Evolutionary conservation across 495 filamentous ascomycete genomes (phyloP), one percentile per base, ranked within the genome.

Genomic region (Achaetomiella virescens): DNA sequence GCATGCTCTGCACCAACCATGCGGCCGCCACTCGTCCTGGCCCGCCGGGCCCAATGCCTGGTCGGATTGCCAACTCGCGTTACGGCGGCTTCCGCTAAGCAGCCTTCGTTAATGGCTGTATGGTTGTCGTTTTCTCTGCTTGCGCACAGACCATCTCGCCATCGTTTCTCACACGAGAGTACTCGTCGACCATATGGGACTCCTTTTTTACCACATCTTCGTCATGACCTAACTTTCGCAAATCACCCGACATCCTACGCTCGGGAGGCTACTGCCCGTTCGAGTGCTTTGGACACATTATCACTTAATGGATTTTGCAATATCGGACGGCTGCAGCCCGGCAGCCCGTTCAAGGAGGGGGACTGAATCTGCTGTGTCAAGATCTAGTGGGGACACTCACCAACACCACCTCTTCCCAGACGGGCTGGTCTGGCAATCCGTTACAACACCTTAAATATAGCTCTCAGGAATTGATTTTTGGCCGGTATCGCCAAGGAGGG

Each of bases 1-100:
- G 92, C 46, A 97, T 97, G 90, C 88, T 97, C 54, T 97, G 95
- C 73, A 96, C 90, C 75, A 97, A 97, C 66, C 92, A 91, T 31
- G 87, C 87, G 25, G 81, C 87, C 59, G 78, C 86, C 35, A 95
- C 88, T 59, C 88, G 90, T 43, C 89, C 91, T 31, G 89, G 90
- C 36, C 90, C 91, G 52, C 87, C 87, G 36, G 84, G 88, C 11
- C 66, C 75, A 80, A 64, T 85, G 78, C 70, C 75, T 56, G 67
- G 73, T 60, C 81, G 83, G 54, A 80, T 84, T 73, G 80, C 76
- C 17, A 74, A 75, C 57, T 71, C 77, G 49, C 71, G 75, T 36
- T 73, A 74, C 65, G 75, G 75, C 56, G 66, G 70, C 53, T 84
- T 80, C 61, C 82, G 61, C 33, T 67, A 29, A 58, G 47, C 24